These are phyloP conservation scores for Fraxinus nigra DNA, from an alignment of 305 asterid genomes.

Conservation along the genomic window DNA sequence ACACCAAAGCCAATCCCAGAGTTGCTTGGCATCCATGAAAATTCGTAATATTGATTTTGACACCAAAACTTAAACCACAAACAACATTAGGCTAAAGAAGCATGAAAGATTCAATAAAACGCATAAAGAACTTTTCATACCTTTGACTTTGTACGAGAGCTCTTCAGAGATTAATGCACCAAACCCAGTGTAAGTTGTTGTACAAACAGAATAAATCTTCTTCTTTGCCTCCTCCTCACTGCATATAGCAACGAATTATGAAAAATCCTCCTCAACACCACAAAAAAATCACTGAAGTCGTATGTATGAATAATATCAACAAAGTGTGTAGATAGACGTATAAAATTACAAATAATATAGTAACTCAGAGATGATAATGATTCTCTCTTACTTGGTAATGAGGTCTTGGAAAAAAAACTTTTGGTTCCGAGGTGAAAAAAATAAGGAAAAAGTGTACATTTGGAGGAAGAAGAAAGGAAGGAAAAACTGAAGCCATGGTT, in stretches of 20 bases:
- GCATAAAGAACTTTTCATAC: slow-evolving; percentile 26
- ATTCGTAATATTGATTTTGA: neutral
- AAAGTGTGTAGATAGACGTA: neutral
- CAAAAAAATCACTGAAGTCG: neutral
- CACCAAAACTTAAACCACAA: neutral
- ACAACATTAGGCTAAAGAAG: neutral
- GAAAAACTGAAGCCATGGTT: neutral
- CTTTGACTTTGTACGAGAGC: slow-evolving; percentile 82
- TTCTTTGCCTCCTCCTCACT: slow-evolving; percentile 95
- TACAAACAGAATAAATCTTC: slow-evolving; percentile 85
- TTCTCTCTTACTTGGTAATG: neutral
- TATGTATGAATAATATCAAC: neutral
- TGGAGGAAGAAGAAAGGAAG: neutral
- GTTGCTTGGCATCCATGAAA: neutral
- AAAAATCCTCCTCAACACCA: neutral
- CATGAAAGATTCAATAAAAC: neutral
- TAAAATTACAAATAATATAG: neutral
- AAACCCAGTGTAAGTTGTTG: slow-evolving; percentile 79
- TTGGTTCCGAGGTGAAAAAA: neutral
- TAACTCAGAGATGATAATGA: neutral
- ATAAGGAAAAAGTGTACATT: neutral
- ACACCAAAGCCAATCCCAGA: neutral
- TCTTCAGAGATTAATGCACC: slow-evolving; percentile 87
- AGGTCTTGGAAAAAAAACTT: neutral
- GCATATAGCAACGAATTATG: slow-evolving; percentile 33